Base-by-base conservation (phyloP, 2,329 filamentous ascomycete genomes). In the Tolypocladium guangdongense region DNA sequence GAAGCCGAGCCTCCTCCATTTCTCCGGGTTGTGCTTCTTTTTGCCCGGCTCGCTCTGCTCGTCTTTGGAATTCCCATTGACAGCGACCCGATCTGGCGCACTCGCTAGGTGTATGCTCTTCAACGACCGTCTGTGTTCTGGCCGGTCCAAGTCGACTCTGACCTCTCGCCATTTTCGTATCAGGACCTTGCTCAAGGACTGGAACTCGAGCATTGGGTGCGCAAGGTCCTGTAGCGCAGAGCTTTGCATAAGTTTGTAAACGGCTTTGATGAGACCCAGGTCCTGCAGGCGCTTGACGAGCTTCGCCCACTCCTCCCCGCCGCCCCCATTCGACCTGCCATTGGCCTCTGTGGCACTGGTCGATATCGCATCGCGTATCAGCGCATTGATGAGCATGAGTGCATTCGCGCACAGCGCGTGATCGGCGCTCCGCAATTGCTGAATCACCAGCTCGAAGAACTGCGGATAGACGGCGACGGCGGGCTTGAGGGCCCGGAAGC, bases 391-490 rank as follows among this genome's bases (percentile, higher is more conserved):
- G 54, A 99, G 77, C 76, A 96, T 93, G 52, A 99, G 78, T 1
- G 93, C 89, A 71, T 96, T 97, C 58, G 90, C 92, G 72, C 93
- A 97, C 33, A 99, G 79, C 4, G 91, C 88, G 71, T 99, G 93
- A 68, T 99, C 93, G 47, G 91, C 92, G 20, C 90, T 95, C 56
- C 91, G 90, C 55, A 99, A 78, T 67, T 95, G 87, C 64, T 86
- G 87, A 58, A 99, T 90, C 52, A 97, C 86, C 68, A 95, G 88
- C 66, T 95, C 91, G 59, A 97, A 86, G 69, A 99, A 99, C 60
- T 95, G 88, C 27, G 92, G 90, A 67, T 96, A 89, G 22, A 91
- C 82, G 37, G 90, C 88, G 56, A 99, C 87, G 52, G 90, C 90
- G 5, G 93, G 93, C 68, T 93, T 95, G 59, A 99, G 75, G 20